A percentile compares a stretch with the other conserved stretches of the same genome.
phyloP scores from a whole-genome alignment of 2,329 filamentous ascomycete genomes.

The Xylariaceae sp. region DNA sequence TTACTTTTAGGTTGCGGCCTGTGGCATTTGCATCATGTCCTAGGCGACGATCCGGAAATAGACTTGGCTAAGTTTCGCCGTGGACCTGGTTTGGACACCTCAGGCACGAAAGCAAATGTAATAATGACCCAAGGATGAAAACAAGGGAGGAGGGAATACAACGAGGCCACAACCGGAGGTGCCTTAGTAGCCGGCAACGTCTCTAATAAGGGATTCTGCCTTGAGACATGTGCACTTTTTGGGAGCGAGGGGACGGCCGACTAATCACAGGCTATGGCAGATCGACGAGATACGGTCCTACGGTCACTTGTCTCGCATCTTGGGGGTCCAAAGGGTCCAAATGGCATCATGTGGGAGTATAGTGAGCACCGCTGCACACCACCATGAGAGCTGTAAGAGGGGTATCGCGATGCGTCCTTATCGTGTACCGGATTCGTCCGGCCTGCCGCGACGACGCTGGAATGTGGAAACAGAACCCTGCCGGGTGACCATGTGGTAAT shows the following conservation, averaged over 20 bases:
- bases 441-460: constrained; percentile 17
- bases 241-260: too few relatives aligned
- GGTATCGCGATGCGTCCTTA: constrained; percentile 15
- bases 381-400: background rate
- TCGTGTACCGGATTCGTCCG: constrained; percentile 26
- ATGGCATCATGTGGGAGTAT: constrained; percentile 25
- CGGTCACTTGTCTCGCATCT: background rate
- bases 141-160: background rate
- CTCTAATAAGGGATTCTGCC: too few relatives aligned
- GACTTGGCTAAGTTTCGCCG: background rate
- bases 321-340: background rate
- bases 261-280: too few relatives aligned
- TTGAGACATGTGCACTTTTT: too few relatives aligned
- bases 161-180: too few relatives aligned
- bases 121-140: too few relatives aligned
- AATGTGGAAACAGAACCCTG: constrained; percentile 16
- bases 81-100: background rate
- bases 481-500: constrained; percentile 10
- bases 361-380: constrained; percentile 12
- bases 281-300: too few relatives aligned
- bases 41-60: too few relatives aligned
- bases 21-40: too few relatives aligned
- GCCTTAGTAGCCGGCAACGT: too few relatives aligned
- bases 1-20: too few relatives aligned
- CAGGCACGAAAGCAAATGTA: too few relatives aligned